Evolutionary conservation across 2,329 filamentous ascomycete genomes (phyloP).

Genomic region (Colletotrichum sansevieriae): DNA sequence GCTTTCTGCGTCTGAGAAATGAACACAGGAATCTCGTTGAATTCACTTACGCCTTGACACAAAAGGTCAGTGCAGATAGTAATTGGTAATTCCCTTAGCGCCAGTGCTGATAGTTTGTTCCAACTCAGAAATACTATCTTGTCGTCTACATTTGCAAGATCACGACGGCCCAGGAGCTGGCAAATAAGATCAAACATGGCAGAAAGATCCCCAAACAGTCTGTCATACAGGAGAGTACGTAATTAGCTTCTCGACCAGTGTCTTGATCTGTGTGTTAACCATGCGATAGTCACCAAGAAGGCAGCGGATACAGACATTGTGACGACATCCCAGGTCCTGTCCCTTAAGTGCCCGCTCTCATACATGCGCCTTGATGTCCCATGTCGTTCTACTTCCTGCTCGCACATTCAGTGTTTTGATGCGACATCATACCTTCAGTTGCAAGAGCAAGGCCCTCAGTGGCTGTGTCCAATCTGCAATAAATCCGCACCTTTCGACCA

Average conservation of each 20-base stretch:
- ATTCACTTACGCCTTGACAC: slow-evolving; percentile 92
- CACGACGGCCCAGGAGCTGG: slow-evolving; percentile 78
- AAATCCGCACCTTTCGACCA: slow-evolving; percentile 84
- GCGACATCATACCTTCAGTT: slow-evolving; percentile 91
- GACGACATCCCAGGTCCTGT: slow-evolving; percentile 88
- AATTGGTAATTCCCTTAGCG: slow-evolving; percentile 15
- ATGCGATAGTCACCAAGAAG: slow-evolving; percentile 76
- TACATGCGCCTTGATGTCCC: slow-evolving; percentile 85
- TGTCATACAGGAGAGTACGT: slow-evolving; percentile 86
- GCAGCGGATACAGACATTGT: slow-evolving; percentile 91
- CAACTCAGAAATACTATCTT: slow-evolving; percentile 77
- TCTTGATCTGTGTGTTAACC: slow-evolving; percentile 43
- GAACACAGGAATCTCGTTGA: slow-evolving; percentile 78
- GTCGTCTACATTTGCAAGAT: slow-evolving; percentile 81
- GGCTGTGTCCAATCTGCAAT: slow-evolving; percentile 95
- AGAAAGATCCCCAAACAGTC: slow-evolving; percentile 83
- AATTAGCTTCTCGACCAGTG: background rate
- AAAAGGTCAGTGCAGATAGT: slow-evolving; percentile 72
- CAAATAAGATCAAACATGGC: slow-evolving; percentile 73
- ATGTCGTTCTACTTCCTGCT: slow-evolving; percentile 83
- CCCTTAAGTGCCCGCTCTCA: slow-evolving; percentile 91
- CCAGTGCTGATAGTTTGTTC: slow-evolving; percentile 36
- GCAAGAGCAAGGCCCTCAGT: slow-evolving; percentile 96
- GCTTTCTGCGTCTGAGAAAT: slow-evolving; percentile 76
- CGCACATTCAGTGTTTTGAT: slow-evolving; percentile 95